Conservation (phyloP, 371 early-diverging fungal genomes). For the Dinochytrium kinnereticum region DNA sequence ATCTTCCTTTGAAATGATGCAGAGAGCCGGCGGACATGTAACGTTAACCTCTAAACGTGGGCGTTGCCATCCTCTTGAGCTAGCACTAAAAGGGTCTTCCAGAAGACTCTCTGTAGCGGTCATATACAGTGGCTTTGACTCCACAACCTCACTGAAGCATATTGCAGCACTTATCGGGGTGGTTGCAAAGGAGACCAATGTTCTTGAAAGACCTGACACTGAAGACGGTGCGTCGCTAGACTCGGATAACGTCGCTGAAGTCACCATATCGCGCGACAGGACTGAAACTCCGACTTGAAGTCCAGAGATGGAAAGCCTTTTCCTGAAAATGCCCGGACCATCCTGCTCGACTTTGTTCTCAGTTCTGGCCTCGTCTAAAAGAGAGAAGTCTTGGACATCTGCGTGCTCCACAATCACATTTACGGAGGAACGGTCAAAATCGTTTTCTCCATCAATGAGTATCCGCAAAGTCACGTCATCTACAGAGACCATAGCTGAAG, state of each 20-base stretch:
- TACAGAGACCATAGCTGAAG: background rate
- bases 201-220: background rate
- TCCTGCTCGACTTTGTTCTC: background rate
- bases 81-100: background rate
- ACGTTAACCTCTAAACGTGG: background rate
- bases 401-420: background rate
- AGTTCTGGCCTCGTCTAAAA: background rate
- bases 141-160: background rate
- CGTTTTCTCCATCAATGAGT: background rate
- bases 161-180: background rate
- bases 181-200: background rate
- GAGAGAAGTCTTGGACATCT: background rate
- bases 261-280: too few relatives aligned
- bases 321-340: background rate
- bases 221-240: background rate
- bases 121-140: background rate
- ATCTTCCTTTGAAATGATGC: background rate
- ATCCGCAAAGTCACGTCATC: background rate
- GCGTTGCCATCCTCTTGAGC: background rate
- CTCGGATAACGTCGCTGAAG: background rate
- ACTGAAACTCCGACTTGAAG: too few relatives aligned
- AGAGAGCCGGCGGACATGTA: background rate
- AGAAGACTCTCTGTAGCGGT: slow-evolving; percentile 11
- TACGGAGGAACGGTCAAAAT: too few relatives aligned
- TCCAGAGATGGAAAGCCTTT: background rate